phyloP scores from a whole-genome alignment of 176 grass and related monocot species.

The Bromus sterilis region DNA sequence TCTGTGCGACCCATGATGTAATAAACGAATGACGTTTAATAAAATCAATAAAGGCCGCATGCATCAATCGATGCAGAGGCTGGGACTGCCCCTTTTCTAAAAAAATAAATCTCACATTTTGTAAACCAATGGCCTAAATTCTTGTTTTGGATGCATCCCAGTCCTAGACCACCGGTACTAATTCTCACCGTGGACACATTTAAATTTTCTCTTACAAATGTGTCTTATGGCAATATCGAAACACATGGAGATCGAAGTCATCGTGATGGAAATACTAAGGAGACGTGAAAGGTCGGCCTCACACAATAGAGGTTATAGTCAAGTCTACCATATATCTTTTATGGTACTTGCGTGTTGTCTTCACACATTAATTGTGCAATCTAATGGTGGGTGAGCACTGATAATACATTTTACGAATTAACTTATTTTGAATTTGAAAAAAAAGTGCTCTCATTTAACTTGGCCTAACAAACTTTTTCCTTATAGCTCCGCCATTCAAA shows the following conservation, averaged over 20 bases:
- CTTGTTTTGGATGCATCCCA: neutral
- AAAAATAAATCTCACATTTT: neutral
- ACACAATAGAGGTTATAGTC: neutral
- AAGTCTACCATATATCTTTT: neutral
- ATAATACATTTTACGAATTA: too few relatives aligned
- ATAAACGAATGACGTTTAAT: too few relatives aligned
- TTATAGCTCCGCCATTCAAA: too few relatives aligned
- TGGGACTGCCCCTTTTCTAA: too few relatives aligned
- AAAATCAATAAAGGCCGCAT: too few relatives aligned
- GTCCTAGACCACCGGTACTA: neutral
- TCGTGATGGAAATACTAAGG: neutral
- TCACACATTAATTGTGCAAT: neutral
- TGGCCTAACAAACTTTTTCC: too few relatives aligned
- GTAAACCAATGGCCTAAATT: neutral
- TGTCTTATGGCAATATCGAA: neutral
- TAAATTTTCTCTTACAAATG: neutral
- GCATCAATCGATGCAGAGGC: too few relatives aligned
- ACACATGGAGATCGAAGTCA: neutral
- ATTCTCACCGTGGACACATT: neutral
- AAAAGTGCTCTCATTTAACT: too few relatives aligned
- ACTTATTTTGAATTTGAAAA: too few relatives aligned
- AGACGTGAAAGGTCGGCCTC: too few relatives aligned
- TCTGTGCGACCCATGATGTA: too few relatives aligned
- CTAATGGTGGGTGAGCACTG: too few relatives aligned
- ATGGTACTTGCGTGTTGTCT: neutral